Base-by-base conservation (phyloP, 1,284 basidiomycete species). In the Phlebopus sp. region DNA sequence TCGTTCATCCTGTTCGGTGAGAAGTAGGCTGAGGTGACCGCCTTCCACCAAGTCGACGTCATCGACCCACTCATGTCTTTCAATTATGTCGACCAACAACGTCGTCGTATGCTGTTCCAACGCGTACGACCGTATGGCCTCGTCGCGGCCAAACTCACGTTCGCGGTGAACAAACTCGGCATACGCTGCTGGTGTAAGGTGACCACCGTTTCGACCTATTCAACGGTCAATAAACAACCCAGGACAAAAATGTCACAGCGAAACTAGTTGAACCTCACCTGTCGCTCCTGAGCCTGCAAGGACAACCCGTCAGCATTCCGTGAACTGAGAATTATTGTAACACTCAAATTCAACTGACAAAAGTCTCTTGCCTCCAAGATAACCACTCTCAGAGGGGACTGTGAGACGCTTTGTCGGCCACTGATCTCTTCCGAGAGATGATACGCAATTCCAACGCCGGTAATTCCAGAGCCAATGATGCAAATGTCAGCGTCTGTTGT, bases 331-430 rank as follows among this genome's bases (percentile, higher is more conserved):
- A n/a, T n/a, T n/a, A 42, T 51, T 41, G n/a, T 37, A 32, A 23
- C n/a, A 17, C 23, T 3, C 27, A 38, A 53, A 15, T 35, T 1
- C 4, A 11, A 68, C 84, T 69, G 27, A 88, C 88, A 90, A 59
- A 91, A 90, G 49, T 87, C 82, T 58, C 88, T 72, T 3, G 86
- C 89, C 59, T 91, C 88, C 11, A 91, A 61, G 11, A 91, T 71
- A 4, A 81, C 78, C 1, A 79, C 71, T 32, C 69, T 81, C 36
- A 79, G 51, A 5, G 69, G 60, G 10, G 44, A 37, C 29, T 56
- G 53, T 14, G 55, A 51, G 1, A 43, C 49, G 21, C 19, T 32
- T 13, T 51, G 32, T 1, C 37, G 44, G 2, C 52, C 44, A 35
- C 47, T 55, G 5, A 77, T 50, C 1, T 64, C 55, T 47, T 75